Percentiles rank a stretch among this genome's conserved stretches.
Conservation (phyloP, 129 eudicot species). For the Escallonia herrerae region DNA sequence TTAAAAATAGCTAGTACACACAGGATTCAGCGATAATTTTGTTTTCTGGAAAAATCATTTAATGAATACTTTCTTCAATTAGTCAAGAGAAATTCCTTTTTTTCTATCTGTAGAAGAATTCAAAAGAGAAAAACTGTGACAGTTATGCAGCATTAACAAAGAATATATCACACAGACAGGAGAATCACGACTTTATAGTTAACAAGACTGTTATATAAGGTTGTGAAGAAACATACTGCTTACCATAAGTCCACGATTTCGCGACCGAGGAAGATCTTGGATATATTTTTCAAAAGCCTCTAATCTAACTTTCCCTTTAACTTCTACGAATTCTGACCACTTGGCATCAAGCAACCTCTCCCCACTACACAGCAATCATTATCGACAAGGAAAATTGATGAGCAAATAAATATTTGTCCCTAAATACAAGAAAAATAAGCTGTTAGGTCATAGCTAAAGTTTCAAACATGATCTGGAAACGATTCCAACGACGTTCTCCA, state of each 20-base stretch:
- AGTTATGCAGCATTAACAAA: no score
- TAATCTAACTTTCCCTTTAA: slow-evolving; percentile 73
- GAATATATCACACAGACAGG: neutral
- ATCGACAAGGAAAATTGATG: slow-evolving; percentile 15
- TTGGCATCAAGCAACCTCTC: slow-evolving; percentile 55
- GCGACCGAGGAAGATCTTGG: slow-evolving; percentile 81
- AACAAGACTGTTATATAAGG: no score
- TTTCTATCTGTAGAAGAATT: slow-evolving; percentile 5
- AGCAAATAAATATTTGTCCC: slow-evolving; percentile 14
- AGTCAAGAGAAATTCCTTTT: neutral
- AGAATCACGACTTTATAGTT: slow-evolving; percentile 1
- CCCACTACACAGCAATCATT: slow-evolving; percentile 58
- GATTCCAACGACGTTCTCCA: neutral
- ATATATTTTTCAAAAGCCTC: slow-evolving; percentile 76
- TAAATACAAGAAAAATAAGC: slow-evolving; percentile 4
- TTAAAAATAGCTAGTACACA: neutral
- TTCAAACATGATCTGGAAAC: neutral
- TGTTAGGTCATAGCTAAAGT: neutral
- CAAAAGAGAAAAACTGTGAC: neutral
- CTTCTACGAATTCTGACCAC: slow-evolving; percentile 67
- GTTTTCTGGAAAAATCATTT: neutral
- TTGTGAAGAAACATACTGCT: slow-evolving; percentile 6
- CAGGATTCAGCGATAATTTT: neutral
- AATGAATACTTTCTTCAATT: neutral
- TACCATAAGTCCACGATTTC: slow-evolving; percentile 80